Evolutionary conservation across 176 grass and related monocot genomes (phyloP).

Genomic region (Oryza australiensis): DNA sequence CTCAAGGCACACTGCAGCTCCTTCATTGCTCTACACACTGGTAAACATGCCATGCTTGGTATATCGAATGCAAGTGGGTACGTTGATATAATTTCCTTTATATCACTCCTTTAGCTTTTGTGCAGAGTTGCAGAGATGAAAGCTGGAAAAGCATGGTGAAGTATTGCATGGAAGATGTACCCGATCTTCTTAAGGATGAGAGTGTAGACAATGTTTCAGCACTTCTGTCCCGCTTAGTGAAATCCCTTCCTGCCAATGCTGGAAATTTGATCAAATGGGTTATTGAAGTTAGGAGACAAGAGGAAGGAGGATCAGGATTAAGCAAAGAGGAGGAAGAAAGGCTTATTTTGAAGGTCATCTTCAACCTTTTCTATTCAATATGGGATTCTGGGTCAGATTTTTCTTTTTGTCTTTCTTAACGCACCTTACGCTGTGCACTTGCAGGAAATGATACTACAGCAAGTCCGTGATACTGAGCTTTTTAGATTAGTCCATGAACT

Average conservation of each 20-base stretch:
- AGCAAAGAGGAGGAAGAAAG: slow-evolving; percentile 75
- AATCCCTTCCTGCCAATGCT: slow-evolving; percentile 65
- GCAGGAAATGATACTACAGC: slow-evolving; percentile 73
- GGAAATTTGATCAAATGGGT: slow-evolving; percentile 86
- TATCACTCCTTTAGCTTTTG: slow-evolving; percentile 17
- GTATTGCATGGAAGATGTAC: slow-evolving; percentile 66
- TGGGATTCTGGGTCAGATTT: slow-evolving; percentile 21
- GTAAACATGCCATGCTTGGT: slow-evolving; percentile 41
- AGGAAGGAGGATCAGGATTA: slow-evolving; percentile 58
- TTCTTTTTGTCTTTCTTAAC: not conserved
- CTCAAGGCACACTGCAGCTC: slow-evolving; percentile 51
- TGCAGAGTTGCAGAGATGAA: slow-evolving; percentile 70
- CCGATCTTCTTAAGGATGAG: slow-evolving; percentile 62
- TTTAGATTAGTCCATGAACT: slow-evolving; percentile 53
- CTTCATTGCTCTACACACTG: slow-evolving; percentile 75
- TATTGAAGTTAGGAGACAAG: slow-evolving; percentile 82
- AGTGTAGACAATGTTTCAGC: slow-evolving; percentile 39
- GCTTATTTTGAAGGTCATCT: slow-evolving; percentile 53
- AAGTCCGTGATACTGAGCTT: slow-evolving; percentile 64
- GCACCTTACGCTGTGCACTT: slow-evolving; percentile 5
- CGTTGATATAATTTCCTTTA: not conserved
- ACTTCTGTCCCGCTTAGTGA: slow-evolving; percentile 54
- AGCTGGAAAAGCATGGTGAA: slow-evolving; percentile 71
- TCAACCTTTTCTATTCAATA: slow-evolving; percentile 10
- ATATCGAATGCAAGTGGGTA: not conserved